Evolutionary conservation across 2,329 filamentous ascomycete genomes (phyloP).

Genomic region (Fusarium pininemorale): DNA sequence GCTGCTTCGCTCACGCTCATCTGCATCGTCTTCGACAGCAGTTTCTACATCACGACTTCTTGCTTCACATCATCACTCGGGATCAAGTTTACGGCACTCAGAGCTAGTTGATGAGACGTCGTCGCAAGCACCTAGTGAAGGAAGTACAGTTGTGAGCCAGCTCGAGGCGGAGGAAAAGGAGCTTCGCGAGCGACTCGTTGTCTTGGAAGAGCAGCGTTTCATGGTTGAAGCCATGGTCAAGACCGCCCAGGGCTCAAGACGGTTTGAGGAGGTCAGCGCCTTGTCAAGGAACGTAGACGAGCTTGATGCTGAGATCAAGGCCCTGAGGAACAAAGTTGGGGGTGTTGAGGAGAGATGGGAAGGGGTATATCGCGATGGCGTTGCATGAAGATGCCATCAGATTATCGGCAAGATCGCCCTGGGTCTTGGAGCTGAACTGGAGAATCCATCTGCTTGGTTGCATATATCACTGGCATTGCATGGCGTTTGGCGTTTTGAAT

Average conservation of each 20-base stretch:
- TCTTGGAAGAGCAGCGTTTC: constrained; percentile 91
- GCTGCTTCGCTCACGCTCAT: constrained; percentile 62
- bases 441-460: not conserved
- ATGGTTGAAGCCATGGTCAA: constrained; percentile 88
- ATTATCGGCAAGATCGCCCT: not conserved
- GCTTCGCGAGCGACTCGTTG: constrained; percentile 79
- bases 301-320: constrained; percentile 79
- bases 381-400: constrained; percentile 11
- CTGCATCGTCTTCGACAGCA: constrained; percentile 44
- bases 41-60: constrained; percentile 46
- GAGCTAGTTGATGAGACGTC: constrained; percentile 59
- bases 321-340: constrained; percentile 70
- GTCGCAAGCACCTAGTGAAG: constrained; percentile 56
- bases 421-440: not conserved
- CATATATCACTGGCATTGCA: constrained; percentile 45
- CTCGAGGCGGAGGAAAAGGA: constrained; percentile 87
- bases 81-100: constrained; percentile 56
- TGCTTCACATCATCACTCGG: constrained; percentile 47
- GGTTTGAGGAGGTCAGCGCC: constrained; percentile 87
- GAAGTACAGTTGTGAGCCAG: constrained; percentile 62
- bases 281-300: constrained; percentile 84
- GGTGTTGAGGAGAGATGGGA: constrained; percentile 71
- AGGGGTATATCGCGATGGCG: constrained; percentile 56
- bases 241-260: constrained; percentile 76
- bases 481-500: constrained; percentile 45